These are phyloP conservation scores for Cardiospermum halicacabum DNA, from an alignment of 345 rosid genomes.

Conservation along the genomic window DNA sequence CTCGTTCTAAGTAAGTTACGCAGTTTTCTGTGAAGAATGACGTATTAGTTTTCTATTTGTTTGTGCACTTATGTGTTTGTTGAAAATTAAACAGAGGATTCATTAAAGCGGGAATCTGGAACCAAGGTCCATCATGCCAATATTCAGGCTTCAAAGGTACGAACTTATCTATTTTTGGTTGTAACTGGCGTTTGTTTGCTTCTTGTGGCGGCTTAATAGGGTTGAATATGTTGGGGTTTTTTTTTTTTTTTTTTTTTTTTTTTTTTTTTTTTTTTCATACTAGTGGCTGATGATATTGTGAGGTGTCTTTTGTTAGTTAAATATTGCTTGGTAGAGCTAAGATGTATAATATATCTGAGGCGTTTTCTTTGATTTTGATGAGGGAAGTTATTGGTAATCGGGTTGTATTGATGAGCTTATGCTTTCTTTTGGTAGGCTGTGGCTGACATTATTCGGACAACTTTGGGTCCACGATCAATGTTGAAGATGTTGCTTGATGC, in stretches of 20 bases:
- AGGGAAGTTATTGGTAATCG: neutral
- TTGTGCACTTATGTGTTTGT: neutral
- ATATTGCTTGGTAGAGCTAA: neutral
- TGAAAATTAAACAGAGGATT: conserved; percentile 67
- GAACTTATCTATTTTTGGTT: no score
- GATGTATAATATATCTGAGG: neutral
- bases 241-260: neutral
- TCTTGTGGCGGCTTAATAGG: no score
- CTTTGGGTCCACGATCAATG: conserved; percentile 97
- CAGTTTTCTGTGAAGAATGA: neutral
- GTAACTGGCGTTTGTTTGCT: no score
- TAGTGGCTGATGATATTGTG: neutral
- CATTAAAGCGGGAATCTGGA: conserved; percentile 93
- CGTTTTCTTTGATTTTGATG: neutral
- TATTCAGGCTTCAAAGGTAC: conserved; percentile 83
- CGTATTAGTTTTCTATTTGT: neutral
- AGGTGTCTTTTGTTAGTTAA: neutral
- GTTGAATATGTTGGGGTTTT: neutral
- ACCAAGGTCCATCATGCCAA: conserved; percentile 85
- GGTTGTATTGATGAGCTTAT: neutral
- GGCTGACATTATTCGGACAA: conserved; percentile 89
- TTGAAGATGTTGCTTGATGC: conserved; percentile 95
- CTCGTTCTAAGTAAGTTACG: conserved; percentile 74
- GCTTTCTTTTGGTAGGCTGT: conserved; percentile 50
- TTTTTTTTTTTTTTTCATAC: neutral